Percentiles rank a stretch among this genome's conserved stretches.
phyloP scores from a whole-genome alignment of 2,329 filamentous ascomycete species.

The Arthrobotrys pseudoclavata region DNA sequence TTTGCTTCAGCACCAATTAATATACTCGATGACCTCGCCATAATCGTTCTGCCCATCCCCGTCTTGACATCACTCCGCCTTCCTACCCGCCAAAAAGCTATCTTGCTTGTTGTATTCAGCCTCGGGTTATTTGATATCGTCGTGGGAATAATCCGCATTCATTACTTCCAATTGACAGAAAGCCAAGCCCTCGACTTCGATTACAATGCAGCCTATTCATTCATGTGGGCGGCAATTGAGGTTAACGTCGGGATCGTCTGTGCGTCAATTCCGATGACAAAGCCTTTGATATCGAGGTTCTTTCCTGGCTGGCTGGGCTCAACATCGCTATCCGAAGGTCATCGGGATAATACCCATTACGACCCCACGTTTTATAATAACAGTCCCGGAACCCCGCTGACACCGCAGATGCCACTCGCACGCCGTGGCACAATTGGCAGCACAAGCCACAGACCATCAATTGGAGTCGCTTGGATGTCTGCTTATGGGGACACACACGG shows the following conservation, averaged over 20 bases:
- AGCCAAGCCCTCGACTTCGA: slow-evolving; percentile 71
- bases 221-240: slow-evolving; percentile 95
- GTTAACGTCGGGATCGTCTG: slow-evolving; percentile 92
- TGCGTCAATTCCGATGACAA: slow-evolving; percentile 91
- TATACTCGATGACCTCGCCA: slow-evolving; percentile 89
- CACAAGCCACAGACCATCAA: slow-evolving; percentile 54
- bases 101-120: slow-evolving; percentile 86
- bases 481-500: slow-evolving; percentile 44
- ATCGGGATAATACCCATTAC: slow-evolving; percentile 36
- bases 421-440: slow-evolving; percentile 53
- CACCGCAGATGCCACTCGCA: slow-evolving; percentile 36
- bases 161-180: slow-evolving; percentile 82
- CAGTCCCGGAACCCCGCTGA: slow-evolving; percentile 44
- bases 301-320: slow-evolving; percentile 60
- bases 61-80: slow-evolving; percentile 88
- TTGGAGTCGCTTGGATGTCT: slow-evolving; percentile 53
- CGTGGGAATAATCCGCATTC: slow-evolving; percentile 89
- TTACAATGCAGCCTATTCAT: slow-evolving; percentile 84
- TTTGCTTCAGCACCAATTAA: slow-evolving; percentile 87
- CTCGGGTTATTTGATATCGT: slow-evolving; percentile 89
- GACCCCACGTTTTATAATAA: slow-evolving; percentile 46
- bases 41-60: slow-evolving; percentile 88
- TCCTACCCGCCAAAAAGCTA: slow-evolving; percentile 86
- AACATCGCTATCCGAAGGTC: slow-evolving; percentile 38
- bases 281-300: slow-evolving; percentile 78